phyloP scores from a whole-genome alignment of 1,284 basidiomycete genomes.

The Ustilago curta region DNA sequence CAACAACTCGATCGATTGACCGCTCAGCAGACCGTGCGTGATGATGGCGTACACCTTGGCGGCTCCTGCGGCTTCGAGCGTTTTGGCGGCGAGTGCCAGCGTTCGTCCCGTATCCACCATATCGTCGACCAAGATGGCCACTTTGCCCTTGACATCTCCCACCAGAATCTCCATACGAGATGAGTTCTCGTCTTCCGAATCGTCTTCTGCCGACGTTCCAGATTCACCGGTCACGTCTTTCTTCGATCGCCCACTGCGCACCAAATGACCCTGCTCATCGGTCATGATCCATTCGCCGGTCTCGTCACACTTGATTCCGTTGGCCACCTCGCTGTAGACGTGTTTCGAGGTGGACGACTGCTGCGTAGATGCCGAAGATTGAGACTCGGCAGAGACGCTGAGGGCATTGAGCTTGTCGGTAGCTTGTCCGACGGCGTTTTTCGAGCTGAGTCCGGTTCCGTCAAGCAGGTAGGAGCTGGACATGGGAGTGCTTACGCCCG shows the following conservation, averaged over 20 bases:
- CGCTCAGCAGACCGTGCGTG: conserved; percentile 91
- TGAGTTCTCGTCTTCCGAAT: conserved; percentile 68
- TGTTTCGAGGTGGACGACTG: conserved; percentile 29
- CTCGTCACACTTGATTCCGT: conserved; percentile 70
- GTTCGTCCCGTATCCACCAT: conserved; percentile 97
- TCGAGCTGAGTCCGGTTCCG: conserved; percentile 35
- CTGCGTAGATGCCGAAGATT: conserved; percentile 8
- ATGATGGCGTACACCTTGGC: conserved; percentile 88
- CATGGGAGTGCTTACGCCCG: conserved; percentile 59
- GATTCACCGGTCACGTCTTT: conserved; percentile 18
- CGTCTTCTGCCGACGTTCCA: conserved; percentile 31
- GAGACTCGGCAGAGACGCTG: conserved; percentile 33
- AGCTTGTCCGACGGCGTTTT: conserved; percentile 23
- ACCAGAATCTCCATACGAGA: conserved; percentile 89
- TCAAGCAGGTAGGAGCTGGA: conserved; percentile 55
- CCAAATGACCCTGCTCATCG: conserved; percentile 61
- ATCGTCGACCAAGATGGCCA: conserved; percentile 92
- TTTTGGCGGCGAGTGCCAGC: conserved; percentile 83
- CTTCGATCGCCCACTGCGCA: conserved; percentile 55
- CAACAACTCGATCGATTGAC: conserved; percentile 82
- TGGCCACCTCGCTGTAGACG: conserved; percentile 59
- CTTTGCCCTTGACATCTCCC: conserved; percentile 92
- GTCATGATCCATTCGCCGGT: conserved; percentile 67
- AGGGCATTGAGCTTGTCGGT: conserved; percentile 48
- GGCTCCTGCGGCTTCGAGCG: conserved; percentile 88